phyloP scores from a whole-genome alignment of 2,329 filamentous ascomycete genomes.

The Colletotrichum sp. region DNA sequence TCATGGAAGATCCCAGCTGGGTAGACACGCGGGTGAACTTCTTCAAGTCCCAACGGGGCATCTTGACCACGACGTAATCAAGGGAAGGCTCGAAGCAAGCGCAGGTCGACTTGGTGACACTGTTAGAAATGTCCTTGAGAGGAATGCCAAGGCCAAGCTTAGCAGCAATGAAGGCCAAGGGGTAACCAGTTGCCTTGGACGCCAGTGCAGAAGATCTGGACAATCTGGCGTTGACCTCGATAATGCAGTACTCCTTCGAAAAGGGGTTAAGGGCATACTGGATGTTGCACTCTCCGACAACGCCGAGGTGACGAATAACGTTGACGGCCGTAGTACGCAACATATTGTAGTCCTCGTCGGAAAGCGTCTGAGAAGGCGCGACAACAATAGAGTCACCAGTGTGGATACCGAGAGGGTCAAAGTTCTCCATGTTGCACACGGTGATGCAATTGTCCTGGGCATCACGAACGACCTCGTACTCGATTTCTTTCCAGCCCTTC shows the following conservation, averaged over 20 bases:
- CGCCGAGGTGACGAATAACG: slow-evolving; percentile 94
- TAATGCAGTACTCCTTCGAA: slow-evolving; percentile 97
- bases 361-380: slow-evolving; percentile 94
- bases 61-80: slow-evolving; percentile 98
- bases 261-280: slow-evolving; percentile 97
- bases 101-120: slow-evolving; percentile 92
- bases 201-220: slow-evolving; percentile 94
- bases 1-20: slow-evolving; percentile 97
- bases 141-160: slow-evolving; percentile 96
- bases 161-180: slow-evolving; percentile 93
- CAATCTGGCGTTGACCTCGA: slow-evolving; percentile 96
- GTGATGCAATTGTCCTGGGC: slow-evolving; percentile 98
- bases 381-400: slow-evolving; percentile 99
- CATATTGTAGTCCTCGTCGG: slow-evolving; percentile 99
- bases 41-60: slow-evolving; percentile 98
- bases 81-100: slow-evolving; percentile 98
- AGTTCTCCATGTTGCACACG: slow-evolving; percentile 99
- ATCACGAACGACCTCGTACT: slow-evolving; percentile 98
- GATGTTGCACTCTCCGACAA: slow-evolving; percentile 98
- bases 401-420: slow-evolving; percentile 96
- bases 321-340: slow-evolving; percentile 95
- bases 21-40: slow-evolving; percentile 98
- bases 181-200: slow-evolving; percentile 97
- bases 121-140: slow-evolving; percentile 95
- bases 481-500: slow-evolving; percentile 99